Conservation (phyloP, 2,329 filamentous ascomycete genomes). For the Cucurbitaria berberidis region DNA sequence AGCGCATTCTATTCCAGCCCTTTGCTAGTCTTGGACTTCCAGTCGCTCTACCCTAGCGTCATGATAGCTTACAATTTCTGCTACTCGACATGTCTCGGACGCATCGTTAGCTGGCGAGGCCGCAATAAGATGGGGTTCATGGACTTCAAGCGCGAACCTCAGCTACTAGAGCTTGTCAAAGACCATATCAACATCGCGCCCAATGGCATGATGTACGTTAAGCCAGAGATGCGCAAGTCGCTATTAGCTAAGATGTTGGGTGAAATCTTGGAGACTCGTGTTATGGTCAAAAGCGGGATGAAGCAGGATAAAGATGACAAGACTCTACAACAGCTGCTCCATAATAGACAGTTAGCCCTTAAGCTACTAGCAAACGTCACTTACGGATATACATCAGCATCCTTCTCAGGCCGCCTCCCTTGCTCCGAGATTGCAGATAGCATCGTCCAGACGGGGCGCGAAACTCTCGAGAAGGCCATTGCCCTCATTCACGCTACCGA, state of each 20-base stretch:
- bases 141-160: conserved; percentile 78
- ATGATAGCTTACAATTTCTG: conserved; percentile 99
- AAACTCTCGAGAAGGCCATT: conserved; percentile 93
- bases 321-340: conserved; percentile 81
- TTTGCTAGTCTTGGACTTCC: conserved; percentile 90
- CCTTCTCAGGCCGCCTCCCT: conserved; percentile 96
- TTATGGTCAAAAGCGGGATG: conserved; percentile 99
- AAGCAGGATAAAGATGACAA: conserved; percentile 90
- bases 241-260: conserved; percentile 94
- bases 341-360: conserved; percentile 91
- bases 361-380: conserved; percentile 99
- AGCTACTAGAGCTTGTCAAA: conserved; percentile 77
- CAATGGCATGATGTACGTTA: conserved; percentile 96
- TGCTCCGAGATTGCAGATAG: conserved; percentile 98
- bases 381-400: conserved; percentile 96
- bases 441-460: conserved; percentile 93
- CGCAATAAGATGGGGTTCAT: conserved; percentile 93
- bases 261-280: conserved; percentile 91
- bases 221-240: conserved; percentile 83
- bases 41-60: conserved; percentile 93
- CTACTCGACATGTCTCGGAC: conserved; percentile 93
- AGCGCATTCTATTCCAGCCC: conserved; percentile 93
- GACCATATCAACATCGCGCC: conserved; percentile 91
- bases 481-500: conserved; percentile 87
- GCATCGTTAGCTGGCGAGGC: conserved; percentile 86